Base-by-base conservation (phyloP, 257 asterid genomes). In the Galeopsis tetrahit region DNA sequence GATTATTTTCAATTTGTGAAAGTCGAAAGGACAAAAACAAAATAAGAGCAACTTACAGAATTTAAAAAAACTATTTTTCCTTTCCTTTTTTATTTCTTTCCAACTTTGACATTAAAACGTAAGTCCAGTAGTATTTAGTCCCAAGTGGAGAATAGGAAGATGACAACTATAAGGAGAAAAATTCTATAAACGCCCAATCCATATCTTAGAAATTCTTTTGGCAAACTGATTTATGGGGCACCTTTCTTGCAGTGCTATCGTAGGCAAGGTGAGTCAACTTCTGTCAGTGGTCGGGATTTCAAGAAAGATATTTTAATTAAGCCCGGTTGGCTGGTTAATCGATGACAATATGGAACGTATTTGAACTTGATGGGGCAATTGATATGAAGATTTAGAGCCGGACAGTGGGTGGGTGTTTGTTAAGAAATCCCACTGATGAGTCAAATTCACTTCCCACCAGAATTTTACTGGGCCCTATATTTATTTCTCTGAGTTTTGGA, bases 281-380 rank as follows among this genome's bases (percentile, higher is more conserved):
- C 98, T 39, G 85, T 82, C 63, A 83, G 84, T 14, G 97, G 96
- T 32, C 89, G 84, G 7, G 82, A 94, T 81, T 91, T 87, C 84
- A 84, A 82, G 85, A 70, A 75, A 78, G 96, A 94, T 65, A 44
- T 59, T 64, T 63, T 90, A 43, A 60, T 81, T 28, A 91, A 90
- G 79, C 92, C 97, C 3, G 96, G 99, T 15, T 94, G 99, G 99
- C 78, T 91, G 82, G 96, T 88, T 74, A 91, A 86, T 34, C 78
- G 93, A 78, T 94, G 93, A 90, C 77, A 71, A 55, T 4, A 49
- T 58, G 70, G 10, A 63, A 38, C 21, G 4, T 48, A 31, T 69
- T 8, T 6, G 35, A 36, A 51, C 58, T 52, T 60, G 66, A 40
- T 63, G 59, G 64, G 63, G 2, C 49, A 57, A 53, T 36, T 17